Evolutionary conservation across 805 yeast species (phyloP), one percentile per base, ranked within the genome.

Genomic region (Candida suzukii): DNA sequence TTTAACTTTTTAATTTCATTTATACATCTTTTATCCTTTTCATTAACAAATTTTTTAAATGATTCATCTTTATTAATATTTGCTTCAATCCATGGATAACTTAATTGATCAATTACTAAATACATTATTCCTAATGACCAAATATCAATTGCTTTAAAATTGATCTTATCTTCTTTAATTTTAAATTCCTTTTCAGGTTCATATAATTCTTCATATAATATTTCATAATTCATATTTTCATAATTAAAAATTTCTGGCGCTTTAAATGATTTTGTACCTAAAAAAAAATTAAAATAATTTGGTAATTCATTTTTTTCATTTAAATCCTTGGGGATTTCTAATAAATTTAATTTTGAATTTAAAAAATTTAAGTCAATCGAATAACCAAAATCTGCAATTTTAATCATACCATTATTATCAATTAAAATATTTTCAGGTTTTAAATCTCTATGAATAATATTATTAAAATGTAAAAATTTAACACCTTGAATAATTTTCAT

Each of bases 371-470:
- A 49, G 47, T 70, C 63, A 13, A 73, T 41, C 13, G 74, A 68
- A 56, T 68, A 74, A 3, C 80, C 79, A 49, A 76, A 76, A 50
- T 76, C 81, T 19, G 67, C 58, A 35, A 74, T 60, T 39, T 70
- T 67, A 30, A 75, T 56, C 12, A 54, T 55, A 3, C 81, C 81
- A 13, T 57, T 48, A 10, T 50, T 52, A 48, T 68, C 76, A 34
- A 75, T 66, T 19, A 76, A 52, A 34, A 70, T 63, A 52, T 76
- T 76, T 44, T 75, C 80, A 2, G 80, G 80, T 48, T 75, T 75
- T 35, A 75, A 55, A 46, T 75, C 81, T 20, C 80, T 48, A 49
- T 75, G 81, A 9, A 63, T 71, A 3, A 76, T 66, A 13, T 58
- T 54, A 14, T 61, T 55, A 8, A 55, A 45, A 50, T 76, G 81